phyloP scores from a whole-genome alignment of 2,329 filamentous ascomycete genomes.

The Eutypa lata region DNA sequence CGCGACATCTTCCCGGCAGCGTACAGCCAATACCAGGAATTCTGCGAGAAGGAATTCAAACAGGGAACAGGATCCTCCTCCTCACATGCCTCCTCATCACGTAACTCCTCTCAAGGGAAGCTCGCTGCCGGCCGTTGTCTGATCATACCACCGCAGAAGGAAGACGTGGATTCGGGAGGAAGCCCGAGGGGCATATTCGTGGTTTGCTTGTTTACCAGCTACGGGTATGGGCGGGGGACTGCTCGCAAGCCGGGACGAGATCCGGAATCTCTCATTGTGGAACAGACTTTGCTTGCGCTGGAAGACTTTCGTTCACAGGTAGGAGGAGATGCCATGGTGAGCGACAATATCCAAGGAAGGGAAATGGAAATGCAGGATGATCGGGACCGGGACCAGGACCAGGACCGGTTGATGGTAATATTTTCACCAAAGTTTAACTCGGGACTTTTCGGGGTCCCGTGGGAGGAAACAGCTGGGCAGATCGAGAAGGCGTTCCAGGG shows the following conservation, averaged over 20 bases:
- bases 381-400: neutral
- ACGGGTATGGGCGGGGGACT: constrained; percentile 14
- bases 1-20: constrained; percentile 22
- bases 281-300: constrained; percentile 15
- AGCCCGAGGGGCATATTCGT: constrained; percentile 19
- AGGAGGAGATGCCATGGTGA: no score
- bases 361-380: no score
- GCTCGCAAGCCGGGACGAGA: constrained; percentile 14
- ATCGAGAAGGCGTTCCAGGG: constrained; percentile 32
- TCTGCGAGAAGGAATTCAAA: no score
- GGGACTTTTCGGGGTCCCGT: constrained; percentile 18
- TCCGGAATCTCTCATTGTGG: constrained; percentile 7
- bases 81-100: no score
- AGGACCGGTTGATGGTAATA: constrained; percentile 2
- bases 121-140: constrained; percentile 24
- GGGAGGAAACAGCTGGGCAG: constrained; percentile 12
- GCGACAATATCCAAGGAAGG: no score
- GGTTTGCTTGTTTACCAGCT: constrained; percentile 21
- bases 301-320: constrained; percentile 7
- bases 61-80: no score
- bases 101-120: no score
- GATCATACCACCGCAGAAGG: constrained; percentile 25
- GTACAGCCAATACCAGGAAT: constrained; percentile 19
- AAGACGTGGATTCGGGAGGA: constrained; percentile 8
- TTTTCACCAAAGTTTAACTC: constrained; percentile 23